phyloP scores from a whole-genome alignment of 805 yeast species.

The Scheffersomyces lignosus region DNA sequence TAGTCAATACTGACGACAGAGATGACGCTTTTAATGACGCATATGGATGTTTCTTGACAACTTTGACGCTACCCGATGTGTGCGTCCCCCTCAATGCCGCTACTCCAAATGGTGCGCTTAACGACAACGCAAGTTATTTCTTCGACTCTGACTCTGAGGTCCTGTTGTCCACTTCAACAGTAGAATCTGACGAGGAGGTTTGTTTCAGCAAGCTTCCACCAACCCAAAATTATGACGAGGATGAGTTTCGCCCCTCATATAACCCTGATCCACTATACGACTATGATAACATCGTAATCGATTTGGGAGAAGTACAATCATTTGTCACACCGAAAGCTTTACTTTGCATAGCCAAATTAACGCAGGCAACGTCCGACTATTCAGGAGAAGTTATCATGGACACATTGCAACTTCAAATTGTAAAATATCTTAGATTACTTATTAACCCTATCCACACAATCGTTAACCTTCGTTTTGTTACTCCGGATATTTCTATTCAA shows the following conservation, averaged over 20 bases:
- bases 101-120: not conserved
- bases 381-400: slow-evolving; percentile 59
- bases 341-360: slow-evolving; percentile 35
- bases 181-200: not conserved
- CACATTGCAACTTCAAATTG: slow-evolving; percentile 58
- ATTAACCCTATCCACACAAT: slow-evolving; percentile 34
- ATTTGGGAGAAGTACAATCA: slow-evolving; percentile 51
- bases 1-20: slow-evolving; percentile 54
- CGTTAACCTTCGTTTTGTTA: slow-evolving; percentile 45
- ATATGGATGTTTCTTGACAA: slow-evolving; percentile 55
- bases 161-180: not conserved
- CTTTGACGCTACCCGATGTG: slow-evolving; percentile 62
- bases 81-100: slow-evolving; percentile 53
- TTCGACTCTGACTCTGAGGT: not conserved
- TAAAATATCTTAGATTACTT: slow-evolving; percentile 41
- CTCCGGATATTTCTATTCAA: slow-evolving; percentile 44
- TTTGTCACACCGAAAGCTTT: slow-evolving; percentile 48
- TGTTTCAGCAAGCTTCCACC: slow-evolving; percentile 9
- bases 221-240: slow-evolving; percentile 14
- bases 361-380: slow-evolving; percentile 31
- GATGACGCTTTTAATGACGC: slow-evolving; percentile 48
- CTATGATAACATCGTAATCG: slow-evolving; percentile 55
- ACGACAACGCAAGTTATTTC: not conserved
- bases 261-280: slow-evolving; percentile 41
- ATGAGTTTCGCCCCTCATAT: slow-evolving; percentile 31